These are phyloP conservation scores for Auricularia sp. DNA, from an alignment of 768 basidiomycete genomes.

Conservation along the genomic window DNA sequence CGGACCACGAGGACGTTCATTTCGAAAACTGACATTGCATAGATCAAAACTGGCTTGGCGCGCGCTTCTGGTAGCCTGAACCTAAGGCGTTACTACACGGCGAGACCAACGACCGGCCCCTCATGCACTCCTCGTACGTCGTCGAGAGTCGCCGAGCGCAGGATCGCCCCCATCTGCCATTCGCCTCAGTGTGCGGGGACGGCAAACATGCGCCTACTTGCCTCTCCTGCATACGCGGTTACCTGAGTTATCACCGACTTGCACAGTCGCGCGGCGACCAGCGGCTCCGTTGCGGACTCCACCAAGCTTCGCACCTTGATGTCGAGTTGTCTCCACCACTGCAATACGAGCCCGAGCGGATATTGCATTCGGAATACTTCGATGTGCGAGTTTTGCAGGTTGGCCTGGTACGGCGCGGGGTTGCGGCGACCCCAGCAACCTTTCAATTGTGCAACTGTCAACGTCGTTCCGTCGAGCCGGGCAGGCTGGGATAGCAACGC, in stretches of 20 bases:
- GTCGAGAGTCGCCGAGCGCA: no score
- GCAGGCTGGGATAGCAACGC: not conserved
- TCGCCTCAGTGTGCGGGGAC: no score
- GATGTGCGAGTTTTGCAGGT: not conserved
- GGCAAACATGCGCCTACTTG: no score
- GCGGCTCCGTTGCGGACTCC: not conserved
- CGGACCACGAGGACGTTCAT: no score
- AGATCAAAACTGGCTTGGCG: no score
- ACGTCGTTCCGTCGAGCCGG: not conserved
- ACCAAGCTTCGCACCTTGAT: not conserved
- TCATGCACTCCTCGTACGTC: no score
- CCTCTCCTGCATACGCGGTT: no score
- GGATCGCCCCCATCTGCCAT: no score
- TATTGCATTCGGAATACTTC: not conserved
- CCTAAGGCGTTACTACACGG: no score
- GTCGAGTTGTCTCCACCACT: not conserved
- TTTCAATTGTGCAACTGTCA: not conserved
- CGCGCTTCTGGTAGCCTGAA: no score
- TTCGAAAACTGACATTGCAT: no score
- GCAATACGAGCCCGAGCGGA: not conserved
- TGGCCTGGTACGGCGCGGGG: not conserved
- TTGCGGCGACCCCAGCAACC: not conserved
- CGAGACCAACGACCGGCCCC: no score
- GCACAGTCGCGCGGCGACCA: not conserved
- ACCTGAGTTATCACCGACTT: not conserved